These are phyloP conservation scores for Lichtheimia ornata DNA, from an alignment of 371 early-diverging fungal genomes.

Conservation along the genomic window DNA sequence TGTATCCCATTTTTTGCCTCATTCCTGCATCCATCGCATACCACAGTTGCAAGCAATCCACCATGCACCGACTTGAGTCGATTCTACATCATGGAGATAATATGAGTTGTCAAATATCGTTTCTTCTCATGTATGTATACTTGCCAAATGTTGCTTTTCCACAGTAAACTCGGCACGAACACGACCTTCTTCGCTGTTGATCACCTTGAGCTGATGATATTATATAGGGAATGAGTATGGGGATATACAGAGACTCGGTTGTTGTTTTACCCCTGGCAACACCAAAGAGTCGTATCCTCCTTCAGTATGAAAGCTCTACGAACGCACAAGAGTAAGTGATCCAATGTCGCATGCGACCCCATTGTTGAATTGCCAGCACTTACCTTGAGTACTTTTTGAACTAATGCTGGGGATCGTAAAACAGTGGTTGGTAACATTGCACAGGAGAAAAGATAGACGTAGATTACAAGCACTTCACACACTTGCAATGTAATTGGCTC, in stretches of 20 bases:
- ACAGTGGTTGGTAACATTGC: constrained; percentile 17
- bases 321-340: neutral
- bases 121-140: neutral
- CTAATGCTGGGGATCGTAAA: constrained; percentile 20
- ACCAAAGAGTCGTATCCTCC: constrained; percentile 47
- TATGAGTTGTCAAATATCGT: neutral
- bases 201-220: constrained; percentile 39
- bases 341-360: too few relatives aligned
- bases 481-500: too few relatives aligned
- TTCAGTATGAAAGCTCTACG: constrained; percentile 37
- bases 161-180: constrained; percentile 53
- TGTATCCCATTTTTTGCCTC: constrained; percentile 52
- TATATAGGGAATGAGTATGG: neutral
- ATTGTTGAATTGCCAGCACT: neutral
- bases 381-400: constrained; percentile 23
- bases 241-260: neutral
- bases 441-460: neutral
- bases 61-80: constrained; percentile 62
- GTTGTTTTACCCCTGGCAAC: constrained; percentile 42
- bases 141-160: constrained; percentile 58
- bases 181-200: constrained; percentile 41
- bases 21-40: constrained; percentile 17
- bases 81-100: constrained; percentile 38
- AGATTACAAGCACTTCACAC: neutral
- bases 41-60: constrained; percentile 59